Evolutionary conservation across 2,329 filamentous ascomycete species (phyloP).

Genomic region (Ophiosphaerella korrae): DNA sequence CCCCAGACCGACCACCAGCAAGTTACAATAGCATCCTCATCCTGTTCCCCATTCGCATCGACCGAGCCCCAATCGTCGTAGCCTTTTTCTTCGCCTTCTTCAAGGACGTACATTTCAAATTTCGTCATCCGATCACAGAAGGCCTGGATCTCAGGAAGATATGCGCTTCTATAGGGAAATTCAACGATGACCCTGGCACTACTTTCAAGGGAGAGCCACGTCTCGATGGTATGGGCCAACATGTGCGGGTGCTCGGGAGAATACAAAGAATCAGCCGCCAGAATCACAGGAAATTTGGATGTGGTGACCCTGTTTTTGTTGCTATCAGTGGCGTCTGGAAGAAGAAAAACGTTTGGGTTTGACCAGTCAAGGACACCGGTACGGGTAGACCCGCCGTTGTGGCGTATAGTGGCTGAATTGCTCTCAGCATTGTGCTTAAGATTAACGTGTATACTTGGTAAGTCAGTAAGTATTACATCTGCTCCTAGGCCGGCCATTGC

Average conservation of each 20-base stretch:
- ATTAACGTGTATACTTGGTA: constrained; percentile 83
- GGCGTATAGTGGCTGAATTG: constrained; percentile 64
- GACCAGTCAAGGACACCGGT: constrained; percentile 77
- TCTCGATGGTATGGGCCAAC: constrained; percentile 70
- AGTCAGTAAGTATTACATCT: constrained; percentile 76
- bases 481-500: constrained; percentile 76
- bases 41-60: constrained; percentile 54
- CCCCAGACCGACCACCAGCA: constrained; percentile 67
- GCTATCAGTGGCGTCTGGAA: constrained; percentile 9
- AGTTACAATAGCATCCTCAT: constrained; percentile 55
- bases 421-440: constrained; percentile 72
- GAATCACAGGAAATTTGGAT: constrained; percentile 62
- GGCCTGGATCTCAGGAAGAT: constrained; percentile 66
- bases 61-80: constrained; percentile 73
- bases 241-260: constrained; percentile 79
- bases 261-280: constrained; percentile 88
- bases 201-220: constrained; percentile 64
- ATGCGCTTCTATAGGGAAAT: constrained; percentile 76
- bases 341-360: constrained; percentile 58
- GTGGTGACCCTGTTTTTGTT: constrained; percentile 14
- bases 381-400: constrained; percentile 61
- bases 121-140: constrained; percentile 67
- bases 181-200: constrained; percentile 75
- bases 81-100: constrained; percentile 67
- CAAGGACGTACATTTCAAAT: constrained; percentile 58